A percentile compares a stretch with the other conserved stretches of the same genome.
These are phyloP conservation scores for Chamaenerion angustifolium DNA, from an alignment of 345 rosid genomes.

Conservation along the genomic window DNA sequence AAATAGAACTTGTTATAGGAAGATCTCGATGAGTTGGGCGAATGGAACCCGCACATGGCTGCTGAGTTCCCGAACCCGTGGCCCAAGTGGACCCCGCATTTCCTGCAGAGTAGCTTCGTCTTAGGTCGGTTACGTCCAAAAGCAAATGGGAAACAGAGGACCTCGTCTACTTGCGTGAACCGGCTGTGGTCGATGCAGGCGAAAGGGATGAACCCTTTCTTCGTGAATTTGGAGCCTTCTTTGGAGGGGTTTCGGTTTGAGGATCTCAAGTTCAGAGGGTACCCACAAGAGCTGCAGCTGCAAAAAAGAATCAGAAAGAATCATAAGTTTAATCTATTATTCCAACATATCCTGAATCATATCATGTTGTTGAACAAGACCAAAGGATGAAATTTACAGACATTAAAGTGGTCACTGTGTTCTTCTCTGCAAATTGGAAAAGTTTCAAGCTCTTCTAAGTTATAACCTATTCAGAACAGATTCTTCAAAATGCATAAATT, in stretches of 20 bases:
- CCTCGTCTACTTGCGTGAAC: conserved; percentile 8
- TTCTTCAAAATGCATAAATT: no score
- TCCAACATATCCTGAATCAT: no score
- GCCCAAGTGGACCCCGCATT: conserved; percentile 4
- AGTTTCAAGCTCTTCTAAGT: no score
- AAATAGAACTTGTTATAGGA: conserved; percentile 6
- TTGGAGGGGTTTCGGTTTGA: conserved; percentile 2
- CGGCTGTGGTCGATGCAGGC: conserved; percentile 5
- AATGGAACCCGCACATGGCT: conserved; percentile 4
- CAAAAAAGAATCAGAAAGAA: no score
- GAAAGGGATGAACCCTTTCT: conserved; percentile 4
- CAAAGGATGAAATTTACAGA: no score
- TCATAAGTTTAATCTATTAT: no score
- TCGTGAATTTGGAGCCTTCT: background rate
- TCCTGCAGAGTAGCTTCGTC: conserved; percentile 10
- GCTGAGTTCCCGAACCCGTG: conserved; percentile 1
- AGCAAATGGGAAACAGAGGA: conserved; percentile 8
- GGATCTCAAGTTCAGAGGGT: conserved; percentile 10
- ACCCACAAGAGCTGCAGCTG: conserved; percentile 10
- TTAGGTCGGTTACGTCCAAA: conserved; percentile 3
- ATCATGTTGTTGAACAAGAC: no score
- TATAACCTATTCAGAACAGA: no score
- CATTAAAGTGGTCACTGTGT: no score
- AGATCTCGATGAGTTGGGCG: conserved; percentile 6
- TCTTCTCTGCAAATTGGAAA: no score